A percentile compares a stretch with the other conserved stretches of the same genome.
These are phyloP conservation scores for Linderina pennispora DNA, from an alignment of 192 early-diverging fungal genomes.

Conservation along the genomic window DNA sequence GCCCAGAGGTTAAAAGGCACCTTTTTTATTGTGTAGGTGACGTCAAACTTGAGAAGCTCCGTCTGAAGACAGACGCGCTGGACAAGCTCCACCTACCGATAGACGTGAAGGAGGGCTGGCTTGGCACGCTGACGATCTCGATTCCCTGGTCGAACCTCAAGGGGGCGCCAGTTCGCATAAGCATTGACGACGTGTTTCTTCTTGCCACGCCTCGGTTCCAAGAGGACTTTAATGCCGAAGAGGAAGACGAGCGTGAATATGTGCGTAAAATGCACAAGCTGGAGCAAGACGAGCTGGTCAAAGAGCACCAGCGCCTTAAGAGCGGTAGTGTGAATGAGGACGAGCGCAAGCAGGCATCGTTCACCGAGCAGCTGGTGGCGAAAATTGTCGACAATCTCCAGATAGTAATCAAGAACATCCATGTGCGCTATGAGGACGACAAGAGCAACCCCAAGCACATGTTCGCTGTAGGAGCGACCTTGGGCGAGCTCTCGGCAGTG, in stretches of 20 bases:
- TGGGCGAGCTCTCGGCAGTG: constrained; percentile 84
- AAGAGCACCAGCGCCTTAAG: constrained; percentile 22
- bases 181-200: constrained; percentile 83
- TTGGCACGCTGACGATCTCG: constrained; percentile 86
- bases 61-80: constrained; percentile 81
- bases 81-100: constrained; percentile 93
- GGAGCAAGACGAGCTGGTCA: constrained; percentile 45
- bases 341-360: constrained; percentile 73
- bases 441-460: constrained; percentile 68
- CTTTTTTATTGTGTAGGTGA: constrained; percentile 57
- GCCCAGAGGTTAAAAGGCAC: not conserved
- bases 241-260: constrained; percentile 70
- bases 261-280: constrained; percentile 79
- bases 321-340: constrained; percentile 30
- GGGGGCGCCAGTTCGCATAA: constrained; percentile 84
- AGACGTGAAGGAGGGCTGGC: constrained; percentile 83
- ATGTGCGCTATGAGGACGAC: constrained; percentile 91
- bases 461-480: constrained; percentile 84
- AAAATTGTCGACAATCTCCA: constrained; percentile 97
- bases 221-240: constrained; percentile 76
- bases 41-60: constrained; percentile 89
- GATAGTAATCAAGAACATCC: constrained; percentile 91
- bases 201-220: constrained; percentile 78
- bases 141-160: constrained; percentile 98
- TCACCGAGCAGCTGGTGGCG: constrained; percentile 80